A percentile compares a stretch with the other conserved stretches of the same genome.
Conservation (phyloP, 2,329 filamentous ascomycete genomes). For the Diaporthe australafricana region DNA sequence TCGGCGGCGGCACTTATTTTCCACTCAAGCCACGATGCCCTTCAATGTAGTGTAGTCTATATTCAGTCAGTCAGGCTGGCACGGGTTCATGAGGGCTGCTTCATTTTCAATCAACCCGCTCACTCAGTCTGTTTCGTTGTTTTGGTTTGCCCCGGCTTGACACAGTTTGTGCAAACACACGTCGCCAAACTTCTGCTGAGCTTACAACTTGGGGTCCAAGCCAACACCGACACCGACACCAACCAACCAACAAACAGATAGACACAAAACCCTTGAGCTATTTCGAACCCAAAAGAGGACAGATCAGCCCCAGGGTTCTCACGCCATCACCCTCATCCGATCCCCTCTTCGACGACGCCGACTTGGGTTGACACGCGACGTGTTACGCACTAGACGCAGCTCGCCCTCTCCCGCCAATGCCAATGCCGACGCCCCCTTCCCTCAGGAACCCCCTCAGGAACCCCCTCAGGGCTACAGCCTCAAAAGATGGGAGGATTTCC, state of each 20-base stretch:
- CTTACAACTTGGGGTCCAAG: neutral
- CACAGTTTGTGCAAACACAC: neutral
- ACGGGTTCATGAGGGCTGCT: neutral
- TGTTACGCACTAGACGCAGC: constrained; percentile 29
- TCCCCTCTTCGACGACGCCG: constrained; percentile 20
- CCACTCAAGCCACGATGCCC: neutral
- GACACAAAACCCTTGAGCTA: constrained; percentile 1
- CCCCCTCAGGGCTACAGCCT: neutral
- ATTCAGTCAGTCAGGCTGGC: neutral
- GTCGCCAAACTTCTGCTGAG: constrained; percentile 7
- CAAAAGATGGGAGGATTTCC: constrained; percentile 16
- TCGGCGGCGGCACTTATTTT: neutral
- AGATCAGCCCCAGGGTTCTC: constrained; percentile 23
- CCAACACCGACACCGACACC: constrained; percentile 9
- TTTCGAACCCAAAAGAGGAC: constrained; percentile 3
- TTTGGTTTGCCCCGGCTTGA: neutral
- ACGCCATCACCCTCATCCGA: constrained; percentile 15
- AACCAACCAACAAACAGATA: too few relatives aligned
- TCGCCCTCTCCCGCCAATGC: constrained; percentile 26
- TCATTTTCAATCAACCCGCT: neutral
- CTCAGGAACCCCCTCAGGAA: constrained; percentile 1
- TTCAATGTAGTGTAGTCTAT: neutral
- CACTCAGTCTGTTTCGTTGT: neutral
- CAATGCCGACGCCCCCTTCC: constrained; percentile 18
- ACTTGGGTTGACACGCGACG: constrained; percentile 28